Evolutionary conservation across 345 rosid species (phyloP), one percentile per base, ranked within the genome.

Genomic region (Camelina hispida): DNA sequence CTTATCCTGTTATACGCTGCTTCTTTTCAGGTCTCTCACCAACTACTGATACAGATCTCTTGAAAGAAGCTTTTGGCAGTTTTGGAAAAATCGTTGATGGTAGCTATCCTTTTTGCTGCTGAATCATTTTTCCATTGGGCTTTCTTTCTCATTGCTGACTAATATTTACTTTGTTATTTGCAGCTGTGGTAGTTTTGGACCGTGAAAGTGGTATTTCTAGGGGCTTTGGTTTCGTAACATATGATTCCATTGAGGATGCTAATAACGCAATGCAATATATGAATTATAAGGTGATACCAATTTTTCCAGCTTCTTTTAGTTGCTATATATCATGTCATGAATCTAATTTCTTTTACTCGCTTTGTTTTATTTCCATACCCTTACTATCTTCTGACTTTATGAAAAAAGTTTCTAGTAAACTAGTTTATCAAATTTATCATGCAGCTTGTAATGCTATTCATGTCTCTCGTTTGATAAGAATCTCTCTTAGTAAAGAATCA

Each of bases 61-160:
- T 78, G 64, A 72, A 78, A 78, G 64, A 66, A 42, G 64, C 16
- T 42, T 78, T 78, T 72, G 62, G 81, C 73, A 72, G 15, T 51
- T 78, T 58, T 44, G 81, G 81, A 43, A 78, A 66, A 66, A 58
- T 72, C 11, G 77, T 78, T 72, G 77, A 78, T 58, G 81, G 81
- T 78, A 59, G 47, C 43, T 53, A 15, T 40, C 53, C 14, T 47
- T 50, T 38, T 48, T 42, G 3, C 62, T 28, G 43, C n/a, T 40
- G 4, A 25, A 2, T 42, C 77, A 12, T 38, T 56, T 65, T 11
- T 15, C 48, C 30, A 23, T 61, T 68, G 34, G 25, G 25, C 9
- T 46, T 63, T 56, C 62, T 62, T 62, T 69, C 64, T 58, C 58
- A 14, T 23, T 58, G 50, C 50, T 66, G 42, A 72, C 58, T 32